Conservation (phyloP, 2,329 filamentous ascomycete genomes). For the Colletotrichum sp. region DNA sequence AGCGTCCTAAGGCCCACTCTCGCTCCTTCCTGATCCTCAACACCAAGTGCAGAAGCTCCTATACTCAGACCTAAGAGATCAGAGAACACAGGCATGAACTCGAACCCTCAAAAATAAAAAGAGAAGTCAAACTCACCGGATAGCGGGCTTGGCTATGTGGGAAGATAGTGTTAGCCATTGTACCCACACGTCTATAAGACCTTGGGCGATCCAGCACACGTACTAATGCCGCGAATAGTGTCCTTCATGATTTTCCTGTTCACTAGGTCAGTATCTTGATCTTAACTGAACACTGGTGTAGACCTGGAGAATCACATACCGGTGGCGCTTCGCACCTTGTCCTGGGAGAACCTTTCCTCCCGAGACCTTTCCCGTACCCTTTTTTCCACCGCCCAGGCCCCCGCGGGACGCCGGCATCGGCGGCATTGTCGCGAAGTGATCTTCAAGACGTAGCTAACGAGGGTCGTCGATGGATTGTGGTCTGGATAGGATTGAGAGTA, state of each 20-base stretch:
- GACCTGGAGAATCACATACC: constrained; percentile 21
- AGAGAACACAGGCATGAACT: neutral
- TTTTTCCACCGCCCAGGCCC: constrained; percentile 28
- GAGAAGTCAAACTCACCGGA: constrained; percentile 45
- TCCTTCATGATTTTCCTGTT: constrained; percentile 54
- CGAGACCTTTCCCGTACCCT: neutral
- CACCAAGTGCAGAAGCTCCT: neutral
- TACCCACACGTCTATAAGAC: constrained; percentile 22
- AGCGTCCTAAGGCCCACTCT: neutral
- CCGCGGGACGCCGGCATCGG: constrained; percentile 31
- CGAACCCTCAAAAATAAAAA: neutral
- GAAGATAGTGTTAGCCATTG: neutral
- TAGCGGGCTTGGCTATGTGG: constrained; percentile 55
- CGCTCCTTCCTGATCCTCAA: neutral
- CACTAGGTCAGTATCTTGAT: neutral
- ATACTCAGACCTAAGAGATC: neutral
- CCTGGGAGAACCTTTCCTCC: constrained; percentile 21
- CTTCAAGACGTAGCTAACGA: neutral
- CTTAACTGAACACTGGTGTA: neutral
- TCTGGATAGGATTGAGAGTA: neutral
- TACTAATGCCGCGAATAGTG: constrained; percentile 55
- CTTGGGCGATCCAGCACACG: neutral
- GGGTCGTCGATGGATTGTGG: neutral
- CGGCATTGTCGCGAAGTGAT: constrained; percentile 24
- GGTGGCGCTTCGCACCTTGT: constrained; percentile 27